Base-by-base conservation (phyloP, 2,329 filamentous ascomycete genomes). In the Xylaria hypoxylon region DNA sequence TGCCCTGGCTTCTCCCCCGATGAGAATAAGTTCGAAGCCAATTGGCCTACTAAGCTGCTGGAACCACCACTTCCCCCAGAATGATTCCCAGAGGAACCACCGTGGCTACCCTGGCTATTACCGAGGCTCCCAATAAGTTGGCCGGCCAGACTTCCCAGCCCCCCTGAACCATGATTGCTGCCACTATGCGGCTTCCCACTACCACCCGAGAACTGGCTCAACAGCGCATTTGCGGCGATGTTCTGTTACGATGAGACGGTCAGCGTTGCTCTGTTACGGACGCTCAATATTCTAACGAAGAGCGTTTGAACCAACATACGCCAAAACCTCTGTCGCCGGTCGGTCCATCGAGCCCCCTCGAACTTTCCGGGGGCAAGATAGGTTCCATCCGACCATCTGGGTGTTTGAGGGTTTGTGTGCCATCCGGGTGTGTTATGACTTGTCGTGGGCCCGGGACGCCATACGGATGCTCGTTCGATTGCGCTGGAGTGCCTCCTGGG, bases 321-420 rank as follows among this genome's bases (percentile, higher is more conserved):
- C 89, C 88, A 62, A 92, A 79, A 45, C 89, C 87, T 69, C 90
- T 84, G 58, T 92, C 89, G 38, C 87, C 84, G 31, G 81, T 80
- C 28, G 81, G 82, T 3, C 86, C 86, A 69, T 85, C 84, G 22
- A 81, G 73, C 48, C 59, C 85, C 72, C 86, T 81, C 62, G 81
- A 81, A 40, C 81, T 83, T 47, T 85, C 84, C 48, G 71, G 75
- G 7, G 82, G 85, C 79, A 86, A 78, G 66, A 86, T 83, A 24
- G 87, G 87, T 76, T 90, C 87, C 80, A 89, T 81, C 40, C 84
- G 84, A 44, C 87, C 88, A 74, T 90, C 87, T 15, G 86, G 79
- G 73, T 89, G 83, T 71, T 85, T 85, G 59, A 88, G 82, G 45
- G 86, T 89, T 80, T 89, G 87, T 64, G 82, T 85, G 53, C 88